These are phyloP conservation scores for Mortierella sp. DNA, from an alignment of 371 early-diverging fungal genomes.

Conservation along the genomic window DNA sequence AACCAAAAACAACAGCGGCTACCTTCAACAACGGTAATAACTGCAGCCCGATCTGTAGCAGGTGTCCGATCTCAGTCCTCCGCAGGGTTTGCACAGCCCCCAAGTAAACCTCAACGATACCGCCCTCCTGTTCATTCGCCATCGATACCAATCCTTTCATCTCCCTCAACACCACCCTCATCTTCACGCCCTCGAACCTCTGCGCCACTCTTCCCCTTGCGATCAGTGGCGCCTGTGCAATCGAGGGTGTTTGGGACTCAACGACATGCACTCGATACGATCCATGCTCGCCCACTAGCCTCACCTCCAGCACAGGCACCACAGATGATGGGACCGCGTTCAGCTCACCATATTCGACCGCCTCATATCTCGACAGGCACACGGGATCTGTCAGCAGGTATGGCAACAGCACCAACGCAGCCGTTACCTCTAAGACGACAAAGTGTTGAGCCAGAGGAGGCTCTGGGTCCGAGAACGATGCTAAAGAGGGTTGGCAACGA, in stretches of 20 bases:
- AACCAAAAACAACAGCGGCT: neutral
- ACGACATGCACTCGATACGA: conserved; percentile 41
- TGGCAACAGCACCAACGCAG: neutral
- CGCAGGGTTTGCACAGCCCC: neutral
- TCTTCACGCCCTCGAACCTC: neutral
- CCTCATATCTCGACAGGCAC: conserved; percentile 11
- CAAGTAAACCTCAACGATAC: neutral
- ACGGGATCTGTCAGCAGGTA: too few relatives aligned
- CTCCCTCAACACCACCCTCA: conserved; percentile 3
- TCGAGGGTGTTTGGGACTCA: conserved; percentile 48
- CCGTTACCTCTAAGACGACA: neutral
- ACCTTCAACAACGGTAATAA: neutral
- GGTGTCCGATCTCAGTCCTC: neutral
- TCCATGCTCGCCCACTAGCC: conserved; percentile 19
- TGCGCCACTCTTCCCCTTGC: conserved; percentile 44
- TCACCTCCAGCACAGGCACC: conserved; percentile 21
- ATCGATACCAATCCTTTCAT: neutral
- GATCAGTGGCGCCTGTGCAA: conserved; percentile 52
- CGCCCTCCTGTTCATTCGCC: neutral
- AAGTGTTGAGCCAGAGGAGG: neutral
- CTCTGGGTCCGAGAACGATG: neutral
- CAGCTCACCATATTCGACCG: conserved; percentile 21
- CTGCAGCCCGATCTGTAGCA: neutral
- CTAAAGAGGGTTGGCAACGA: neutral
- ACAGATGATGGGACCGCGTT: conserved; percentile 10